These are phyloP conservation scores for Mycosphaerella arachidis DNA, from an alignment of 2,329 filamentous ascomycete genomes.

Conservation along the genomic window DNA sequence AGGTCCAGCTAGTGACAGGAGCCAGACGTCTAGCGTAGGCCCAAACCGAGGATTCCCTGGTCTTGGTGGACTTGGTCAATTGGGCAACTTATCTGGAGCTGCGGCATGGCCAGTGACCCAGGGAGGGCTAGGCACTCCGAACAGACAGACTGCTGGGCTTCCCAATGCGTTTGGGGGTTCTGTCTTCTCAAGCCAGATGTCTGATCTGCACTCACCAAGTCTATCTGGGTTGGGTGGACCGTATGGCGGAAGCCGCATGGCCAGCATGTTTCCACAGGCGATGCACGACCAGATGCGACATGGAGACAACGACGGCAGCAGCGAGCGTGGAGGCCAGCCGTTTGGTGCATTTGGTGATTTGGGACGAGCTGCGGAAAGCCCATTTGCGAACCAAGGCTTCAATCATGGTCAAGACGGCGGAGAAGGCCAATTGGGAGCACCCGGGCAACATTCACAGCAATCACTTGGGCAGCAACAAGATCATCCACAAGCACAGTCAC, in stretches of 20 bases:
- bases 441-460: constrained; percentile 19
- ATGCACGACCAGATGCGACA: constrained; percentile 88
- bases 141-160: constrained; percentile 51
- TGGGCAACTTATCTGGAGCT: constrained; percentile 53
- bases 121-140: constrained; percentile 70
- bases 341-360: constrained; percentile 26
- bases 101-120: constrained; percentile 59
- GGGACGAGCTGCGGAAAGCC: constrained; percentile 52
- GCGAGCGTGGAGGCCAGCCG: constrained; percentile 40
- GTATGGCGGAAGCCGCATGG: constrained; percentile 42
- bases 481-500: constrained; percentile 11
- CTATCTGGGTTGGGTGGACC: constrained; percentile 61
- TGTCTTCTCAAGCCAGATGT: constrained; percentile 66
- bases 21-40: constrained; percentile 85
- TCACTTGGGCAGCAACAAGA: constrained; percentile 6
- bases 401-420: constrained; percentile 17
- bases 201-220: constrained; percentile 72
- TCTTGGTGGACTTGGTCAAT: constrained; percentile 49
- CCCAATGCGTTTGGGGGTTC: constrained; percentile 52
- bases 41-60: constrained; percentile 65
- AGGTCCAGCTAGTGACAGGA: constrained; percentile 74
- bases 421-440: constrained; percentile 17
- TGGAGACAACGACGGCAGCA: constrained; percentile 41
- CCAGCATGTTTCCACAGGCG: constrained; percentile 77
- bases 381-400: constrained; percentile 38